Conservation (phyloP, 805 yeast genomes). For the Candida sphagnicola region DNA sequence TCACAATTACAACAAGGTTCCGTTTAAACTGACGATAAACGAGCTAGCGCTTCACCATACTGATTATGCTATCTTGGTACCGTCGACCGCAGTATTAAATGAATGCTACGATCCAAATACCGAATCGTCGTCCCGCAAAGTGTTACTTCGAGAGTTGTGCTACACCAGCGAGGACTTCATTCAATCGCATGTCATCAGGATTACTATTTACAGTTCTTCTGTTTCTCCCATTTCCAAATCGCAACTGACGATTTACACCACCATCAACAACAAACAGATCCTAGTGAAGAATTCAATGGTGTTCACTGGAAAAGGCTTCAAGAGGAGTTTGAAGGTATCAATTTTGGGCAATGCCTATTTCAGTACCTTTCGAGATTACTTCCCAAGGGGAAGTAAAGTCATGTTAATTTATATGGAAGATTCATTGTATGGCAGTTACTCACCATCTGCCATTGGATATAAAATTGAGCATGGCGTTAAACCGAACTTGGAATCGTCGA, state of each 20-base stretch:
- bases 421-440: conserved; percentile 45
- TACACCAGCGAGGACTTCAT: conserved; percentile 53
- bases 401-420: conserved; percentile 56
- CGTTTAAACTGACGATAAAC: conserved; percentile 44
- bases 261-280: conserved; percentile 55
- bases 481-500: neutral
- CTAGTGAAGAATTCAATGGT: conserved; percentile 52
- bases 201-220: conserved; percentile 19
- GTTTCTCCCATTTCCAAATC: conserved; percentile 23
- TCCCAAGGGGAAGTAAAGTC: conserved; percentile 53
- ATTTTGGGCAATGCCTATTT: conserved; percentile 47
- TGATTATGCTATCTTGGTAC: conserved; percentile 60
- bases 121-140: conserved; percentile 15
- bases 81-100: conserved; percentile 48
- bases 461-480: neutral
- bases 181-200: conserved; percentile 55
- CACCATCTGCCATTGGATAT: neutral
- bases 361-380: conserved; percentile 53
- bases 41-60: conserved; percentile 42
- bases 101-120: conserved; percentile 26
- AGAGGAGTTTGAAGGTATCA: conserved; percentile 36
- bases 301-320: conserved; percentile 58
- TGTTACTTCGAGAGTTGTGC: conserved; percentile 48
- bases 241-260: conserved; percentile 43
- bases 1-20: conserved; percentile 39